These are phyloP conservation scores for Lepidium aucheri DNA, from an alignment of 345 rosid genomes.

Conservation along the genomic window DNA sequence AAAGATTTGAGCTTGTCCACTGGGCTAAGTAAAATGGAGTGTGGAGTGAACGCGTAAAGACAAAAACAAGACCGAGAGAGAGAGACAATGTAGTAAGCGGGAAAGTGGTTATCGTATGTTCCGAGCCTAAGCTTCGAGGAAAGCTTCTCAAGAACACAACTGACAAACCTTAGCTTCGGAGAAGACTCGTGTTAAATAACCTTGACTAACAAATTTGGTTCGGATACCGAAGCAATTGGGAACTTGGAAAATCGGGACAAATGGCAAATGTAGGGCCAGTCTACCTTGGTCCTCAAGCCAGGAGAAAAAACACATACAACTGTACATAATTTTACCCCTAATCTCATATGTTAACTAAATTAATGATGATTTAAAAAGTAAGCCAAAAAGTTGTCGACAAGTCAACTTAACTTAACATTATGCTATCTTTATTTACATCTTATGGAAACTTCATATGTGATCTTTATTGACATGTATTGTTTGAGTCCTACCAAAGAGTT, in stretches of 20 bases:
- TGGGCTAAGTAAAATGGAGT: constrained; percentile 27
- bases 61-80: constrained; percentile 1
- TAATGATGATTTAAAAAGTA: background rate
- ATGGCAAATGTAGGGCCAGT: constrained; percentile 26
- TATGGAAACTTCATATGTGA: too few relatives aligned
- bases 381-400: background rate
- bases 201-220: constrained; percentile 16
- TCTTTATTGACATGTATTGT: too few relatives aligned
- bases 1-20: constrained; percentile 28
- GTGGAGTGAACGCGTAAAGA: constrained; percentile 14
- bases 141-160: constrained; percentile 13
- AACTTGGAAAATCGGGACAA: constrained; percentile 25
- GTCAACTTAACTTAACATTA: too few relatives aligned
- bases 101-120: constrained; percentile 26
- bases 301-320: background rate
- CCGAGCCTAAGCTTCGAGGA: constrained; percentile 33
- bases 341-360: background rate
- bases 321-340: background rate
- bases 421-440: too few relatives aligned
- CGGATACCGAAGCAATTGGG: constrained; percentile 12
- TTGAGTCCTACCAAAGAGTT: background rate
- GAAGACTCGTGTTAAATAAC: constrained; percentile 37
- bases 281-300: constrained; percentile 50
- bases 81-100: constrained; percentile 27
- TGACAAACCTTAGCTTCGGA: background rate